Percentiles rank a stretch among this genome's conserved stretches.
phyloP scores from a whole-genome alignment of 805 yeast genomes.

The Wickerhamomyces alni region DNA sequence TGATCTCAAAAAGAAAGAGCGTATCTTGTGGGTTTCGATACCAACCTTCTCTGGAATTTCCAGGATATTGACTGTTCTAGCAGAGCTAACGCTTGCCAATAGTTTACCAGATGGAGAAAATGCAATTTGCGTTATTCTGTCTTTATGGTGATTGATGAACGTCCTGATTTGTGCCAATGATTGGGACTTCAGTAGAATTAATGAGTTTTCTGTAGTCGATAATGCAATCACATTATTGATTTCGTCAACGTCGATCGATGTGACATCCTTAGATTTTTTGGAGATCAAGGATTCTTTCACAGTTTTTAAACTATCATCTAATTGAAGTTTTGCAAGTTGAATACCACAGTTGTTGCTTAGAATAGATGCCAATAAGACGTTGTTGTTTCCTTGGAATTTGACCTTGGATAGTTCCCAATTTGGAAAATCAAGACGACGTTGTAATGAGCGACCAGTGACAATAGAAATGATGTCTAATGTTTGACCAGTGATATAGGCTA shows the following conservation, averaged over 20 bases:
- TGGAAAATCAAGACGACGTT: conserved; percentile 28
- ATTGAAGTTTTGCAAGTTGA: conserved; percentile 9
- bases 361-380: conserved; percentile 11
- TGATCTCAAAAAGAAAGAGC: conserved; percentile 18
- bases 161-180: conserved; percentile 49
- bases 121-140: conserved; percentile 67
- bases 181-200: conserved; percentile 37
- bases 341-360: conserved; percentile 12
- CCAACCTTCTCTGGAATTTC: conserved; percentile 48
- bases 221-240: conserved; percentile 33
- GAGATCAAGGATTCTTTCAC: conserved; percentile 13
- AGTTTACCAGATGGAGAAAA: conserved; percentile 65
- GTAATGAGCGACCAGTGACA: conserved; percentile 33
- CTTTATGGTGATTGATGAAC: conserved; percentile 51
- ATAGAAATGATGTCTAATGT: conserved; percentile 40
- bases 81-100: conserved; percentile 72
- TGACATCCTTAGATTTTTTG: conserved; percentile 28
- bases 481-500: conserved; percentile 57
- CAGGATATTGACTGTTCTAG: conserved; percentile 61
- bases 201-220: conserved; percentile 52
- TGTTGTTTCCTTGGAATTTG: conserved; percentile 25
- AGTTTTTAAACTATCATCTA: conserved; percentile 15
- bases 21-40: conserved; percentile 20
- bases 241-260: conserved; percentile 41
- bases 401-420: conserved; percentile 28